These are phyloP conservation scores for Talaromyces nanjingensis DNA, from an alignment of 495 filamentous ascomycete species.

Conservation along the genomic window DNA sequence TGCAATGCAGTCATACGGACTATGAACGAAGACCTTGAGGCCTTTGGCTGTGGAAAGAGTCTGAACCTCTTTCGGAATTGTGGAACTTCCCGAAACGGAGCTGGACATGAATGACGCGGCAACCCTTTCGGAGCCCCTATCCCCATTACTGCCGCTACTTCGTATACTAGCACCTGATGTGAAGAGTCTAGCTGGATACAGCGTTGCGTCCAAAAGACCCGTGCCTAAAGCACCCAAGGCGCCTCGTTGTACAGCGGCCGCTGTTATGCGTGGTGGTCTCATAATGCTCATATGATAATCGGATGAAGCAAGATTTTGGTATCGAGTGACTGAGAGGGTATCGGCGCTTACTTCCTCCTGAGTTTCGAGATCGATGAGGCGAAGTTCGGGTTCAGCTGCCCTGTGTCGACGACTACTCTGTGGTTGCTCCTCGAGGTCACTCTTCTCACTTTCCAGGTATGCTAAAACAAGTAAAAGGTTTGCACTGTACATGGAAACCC, in stretches of 20 bases:
- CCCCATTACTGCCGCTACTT: slow-evolving; percentile 60
- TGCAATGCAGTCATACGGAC: slow-evolving; percentile 89
- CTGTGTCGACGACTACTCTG: slow-evolving; percentile 60
- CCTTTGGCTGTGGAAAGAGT: slow-evolving; percentile 53
- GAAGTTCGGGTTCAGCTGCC: slow-evolving; percentile 77
- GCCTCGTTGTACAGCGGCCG: slow-evolving; percentile 54
- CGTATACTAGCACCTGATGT: slow-evolving; percentile 78
- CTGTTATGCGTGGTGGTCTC: slow-evolving; percentile 59
- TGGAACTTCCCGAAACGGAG: slow-evolving; percentile 20
- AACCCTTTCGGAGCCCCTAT: slow-evolving; percentile 40
- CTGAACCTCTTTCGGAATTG: slow-evolving; percentile 32
- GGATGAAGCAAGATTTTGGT: slow-evolving; percentile 74
- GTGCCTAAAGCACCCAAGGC: slow-evolving; percentile 59
- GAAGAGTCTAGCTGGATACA: slow-evolving; percentile 79
- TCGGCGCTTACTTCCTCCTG: slow-evolving; percentile 77
- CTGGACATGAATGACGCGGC: slow-evolving; percentile 36
- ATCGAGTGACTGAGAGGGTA: slow-evolving; percentile 73
- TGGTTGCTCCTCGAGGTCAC: slow-evolving; percentile 32
- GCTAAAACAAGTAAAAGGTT: slow-evolving; percentile 84
- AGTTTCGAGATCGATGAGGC: slow-evolving; percentile 79
- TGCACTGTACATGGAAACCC: slow-evolving; percentile 93
- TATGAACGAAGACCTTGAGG: slow-evolving; percentile 91
- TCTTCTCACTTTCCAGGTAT: slow-evolving; percentile 68
- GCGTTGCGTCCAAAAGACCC: slow-evolving; percentile 69
- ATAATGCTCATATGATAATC: slow-evolving; percentile 89